A percentile compares a stretch with the other conserved stretches of the same genome.
Evolutionary conservation across 1,139 yeast species (phyloP).

Genomic region (Lodderomyces parapsilosis): DNA sequence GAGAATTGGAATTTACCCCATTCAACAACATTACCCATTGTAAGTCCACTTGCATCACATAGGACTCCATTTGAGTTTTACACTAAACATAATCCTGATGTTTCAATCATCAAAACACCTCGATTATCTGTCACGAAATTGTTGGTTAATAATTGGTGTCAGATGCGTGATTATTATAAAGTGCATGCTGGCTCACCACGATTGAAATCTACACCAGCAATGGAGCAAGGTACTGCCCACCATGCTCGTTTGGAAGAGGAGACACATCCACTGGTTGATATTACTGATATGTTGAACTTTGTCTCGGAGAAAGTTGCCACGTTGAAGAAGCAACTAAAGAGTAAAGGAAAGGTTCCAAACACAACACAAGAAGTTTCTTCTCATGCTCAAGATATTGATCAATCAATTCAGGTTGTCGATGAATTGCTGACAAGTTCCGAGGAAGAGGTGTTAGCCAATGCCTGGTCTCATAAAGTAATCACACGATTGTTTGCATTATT

Average conservation of each 20-base stretch:
- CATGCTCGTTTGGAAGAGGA: constrained; percentile 44
- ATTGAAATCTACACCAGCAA: constrained; percentile 24
- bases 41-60: constrained; percentile 4
- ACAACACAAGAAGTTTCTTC: constrained; percentile 25
- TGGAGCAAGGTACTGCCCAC: constrained; percentile 37
- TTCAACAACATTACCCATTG: constrained; percentile 11
- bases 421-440: constrained; percentile 8
- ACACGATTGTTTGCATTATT: constrained; percentile 38
- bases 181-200: constrained; percentile 36
- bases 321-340: neutral
- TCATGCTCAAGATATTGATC: constrained; percentile 3
- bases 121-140: constrained; percentile 48
- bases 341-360: neutral
- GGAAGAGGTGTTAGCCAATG: constrained; percentile 23
- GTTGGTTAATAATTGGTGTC: constrained; percentile 53
- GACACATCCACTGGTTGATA: constrained; percentile 34
- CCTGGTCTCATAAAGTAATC: constrained; percentile 35
- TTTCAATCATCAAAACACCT: constrained; percentile 27
- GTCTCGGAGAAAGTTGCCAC: neutral
- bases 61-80: constrained; percentile 26
- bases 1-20: constrained; percentile 13
- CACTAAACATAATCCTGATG: constrained; percentile 24
- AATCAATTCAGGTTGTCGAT: constrained; percentile 24
- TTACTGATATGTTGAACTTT: constrained; percentile 4
- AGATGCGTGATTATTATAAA: constrained; percentile 43